These are phyloP conservation scores for Rhodotorula sp. DNA, from an alignment of 1,284 basidiomycete species.

Conservation along the genomic window DNA sequence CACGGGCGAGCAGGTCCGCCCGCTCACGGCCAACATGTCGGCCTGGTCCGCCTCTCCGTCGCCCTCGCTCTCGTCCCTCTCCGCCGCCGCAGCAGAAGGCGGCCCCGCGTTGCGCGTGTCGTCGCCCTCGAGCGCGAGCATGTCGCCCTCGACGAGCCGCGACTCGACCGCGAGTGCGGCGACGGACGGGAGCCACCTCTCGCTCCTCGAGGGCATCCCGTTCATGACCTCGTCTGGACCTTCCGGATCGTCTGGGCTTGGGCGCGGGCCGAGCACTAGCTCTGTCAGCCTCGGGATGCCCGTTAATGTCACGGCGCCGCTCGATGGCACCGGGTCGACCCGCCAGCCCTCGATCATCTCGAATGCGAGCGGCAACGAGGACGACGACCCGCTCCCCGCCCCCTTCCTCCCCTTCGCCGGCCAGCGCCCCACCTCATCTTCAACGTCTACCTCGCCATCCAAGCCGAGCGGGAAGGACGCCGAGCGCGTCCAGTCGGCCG, in stretches of 20 bases:
- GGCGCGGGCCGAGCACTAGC: constrained; percentile 2
- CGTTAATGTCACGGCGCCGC: constrained; percentile 14
- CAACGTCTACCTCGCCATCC: neutral
- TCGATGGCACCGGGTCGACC: neutral
- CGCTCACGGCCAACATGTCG: constrained; percentile 7
- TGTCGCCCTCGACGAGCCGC: constrained; percentile 12
- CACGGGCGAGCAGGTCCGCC: constrained; percentile 1
- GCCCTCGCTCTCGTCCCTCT: too few species aligned
- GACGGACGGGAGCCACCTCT: constrained; percentile 13
- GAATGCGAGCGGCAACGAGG: neutral
- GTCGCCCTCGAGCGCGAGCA: neutral
- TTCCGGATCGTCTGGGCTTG: neutral
- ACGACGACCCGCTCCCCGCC: constrained; percentile 27
- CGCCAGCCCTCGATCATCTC: neutral
- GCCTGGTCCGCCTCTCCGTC: constrained; percentile 11
- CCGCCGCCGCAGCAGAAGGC: too few species aligned
- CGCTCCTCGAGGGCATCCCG: constrained; percentile 39
- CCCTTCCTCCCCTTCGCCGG: constrained; percentile 43
- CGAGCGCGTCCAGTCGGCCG: constrained; percentile 28
- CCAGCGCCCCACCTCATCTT: constrained; percentile 28
- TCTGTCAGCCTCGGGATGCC: constrained; percentile 22
- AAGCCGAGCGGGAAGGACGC: neutral
- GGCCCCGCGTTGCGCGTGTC: too few species aligned
- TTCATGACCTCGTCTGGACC: constrained; percentile 23
- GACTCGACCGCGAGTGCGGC: constrained; percentile 24